Evolutionary conservation across 768 basidiomycete genomes (phyloP).

Genomic region (Mrakia hoshinonis): DNA sequence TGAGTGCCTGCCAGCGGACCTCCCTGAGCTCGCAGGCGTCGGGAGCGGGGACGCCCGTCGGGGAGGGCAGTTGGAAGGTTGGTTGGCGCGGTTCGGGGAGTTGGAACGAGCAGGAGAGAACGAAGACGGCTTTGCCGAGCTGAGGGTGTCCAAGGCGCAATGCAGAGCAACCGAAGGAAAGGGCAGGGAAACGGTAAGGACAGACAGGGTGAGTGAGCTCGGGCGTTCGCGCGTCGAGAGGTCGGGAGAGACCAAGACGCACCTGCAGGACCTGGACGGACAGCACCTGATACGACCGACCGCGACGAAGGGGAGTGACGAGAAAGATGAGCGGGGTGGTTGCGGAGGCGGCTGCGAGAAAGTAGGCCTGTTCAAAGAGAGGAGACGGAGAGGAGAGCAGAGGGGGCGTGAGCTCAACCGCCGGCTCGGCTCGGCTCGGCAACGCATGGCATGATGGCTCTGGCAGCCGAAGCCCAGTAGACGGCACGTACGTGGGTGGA

Average conservation of each 20-base stretch:
- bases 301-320: slow-evolving; percentile 38
- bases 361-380: slow-evolving; percentile 14
- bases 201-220: no score
- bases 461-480: neutral
- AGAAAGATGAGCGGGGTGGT: slow-evolving; percentile 35
- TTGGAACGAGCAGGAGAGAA: slow-evolving; percentile 38
- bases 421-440: neutral
- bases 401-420: neutral
- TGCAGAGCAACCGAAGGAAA: no score
- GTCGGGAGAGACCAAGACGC: no score
- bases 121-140: slow-evolving; percentile 35
- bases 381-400: neutral
- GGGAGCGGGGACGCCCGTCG: slow-evolving; percentile 33
- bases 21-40: slow-evolving; percentile 38
- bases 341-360: slow-evolving; percentile 25
- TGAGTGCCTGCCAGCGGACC: slow-evolving; percentile 7
- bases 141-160: no score
- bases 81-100: slow-evolving; percentile 30
- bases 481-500: slow-evolving; percentile 11
- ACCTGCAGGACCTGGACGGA: slow-evolving; percentile 38
- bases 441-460: neutral
- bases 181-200: no score
- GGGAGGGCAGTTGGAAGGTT: slow-evolving; percentile 30
- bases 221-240: no score
- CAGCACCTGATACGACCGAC: slow-evolving; percentile 30